Percentiles rank a stretch among this genome's conserved stretches.
phyloP scores from a whole-genome alignment of 768 basidiomycete species.

The Albatrellus ellisii region DNA sequence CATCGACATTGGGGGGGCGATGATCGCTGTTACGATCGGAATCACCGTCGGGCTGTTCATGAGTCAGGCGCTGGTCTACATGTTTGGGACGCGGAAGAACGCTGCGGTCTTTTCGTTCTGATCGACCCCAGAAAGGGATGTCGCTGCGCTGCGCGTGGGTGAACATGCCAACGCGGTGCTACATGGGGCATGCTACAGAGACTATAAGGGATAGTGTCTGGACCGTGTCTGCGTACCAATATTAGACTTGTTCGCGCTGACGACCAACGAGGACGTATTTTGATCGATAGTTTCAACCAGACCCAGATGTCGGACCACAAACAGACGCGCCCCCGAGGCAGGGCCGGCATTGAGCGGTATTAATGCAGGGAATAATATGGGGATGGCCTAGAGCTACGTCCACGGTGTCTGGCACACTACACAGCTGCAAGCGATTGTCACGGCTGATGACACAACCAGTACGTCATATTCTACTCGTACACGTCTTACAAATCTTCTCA shows the following conservation, averaged over 20 bases:
- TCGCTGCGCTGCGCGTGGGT: too few species aligned
- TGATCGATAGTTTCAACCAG: not conserved
- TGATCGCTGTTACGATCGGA: slow-evolving; percentile 82
- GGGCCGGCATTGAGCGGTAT: not conserved
- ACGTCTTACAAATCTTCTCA: slow-evolving; percentile 24
- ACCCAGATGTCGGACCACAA: not conserved
- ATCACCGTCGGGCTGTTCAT: slow-evolving; percentile 82
- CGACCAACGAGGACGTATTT: not conserved
- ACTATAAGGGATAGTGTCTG: not conserved
- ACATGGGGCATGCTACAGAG: too few species aligned
- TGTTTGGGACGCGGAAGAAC: slow-evolving; percentile 67
- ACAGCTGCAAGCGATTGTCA: not conserved
- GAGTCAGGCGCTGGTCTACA: slow-evolving; percentile 75
- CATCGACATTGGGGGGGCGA: slow-evolving; percentile 74
- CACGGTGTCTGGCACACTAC: not conserved
- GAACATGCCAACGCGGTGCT: too few species aligned
- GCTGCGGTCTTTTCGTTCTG: slow-evolving; percentile 71
- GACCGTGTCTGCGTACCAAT: not conserved
- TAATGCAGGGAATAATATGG: not conserved
- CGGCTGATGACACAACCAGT: too few species aligned
- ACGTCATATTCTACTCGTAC: too few species aligned
- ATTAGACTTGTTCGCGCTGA: not conserved
- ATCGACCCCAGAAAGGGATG: not conserved
- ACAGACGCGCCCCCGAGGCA: not conserved
- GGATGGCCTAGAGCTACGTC: not conserved